These are phyloP conservation scores for Piper betle DNA, from an alignment of 164 flowering plant genomes.

Conservation along the genomic window DNA sequence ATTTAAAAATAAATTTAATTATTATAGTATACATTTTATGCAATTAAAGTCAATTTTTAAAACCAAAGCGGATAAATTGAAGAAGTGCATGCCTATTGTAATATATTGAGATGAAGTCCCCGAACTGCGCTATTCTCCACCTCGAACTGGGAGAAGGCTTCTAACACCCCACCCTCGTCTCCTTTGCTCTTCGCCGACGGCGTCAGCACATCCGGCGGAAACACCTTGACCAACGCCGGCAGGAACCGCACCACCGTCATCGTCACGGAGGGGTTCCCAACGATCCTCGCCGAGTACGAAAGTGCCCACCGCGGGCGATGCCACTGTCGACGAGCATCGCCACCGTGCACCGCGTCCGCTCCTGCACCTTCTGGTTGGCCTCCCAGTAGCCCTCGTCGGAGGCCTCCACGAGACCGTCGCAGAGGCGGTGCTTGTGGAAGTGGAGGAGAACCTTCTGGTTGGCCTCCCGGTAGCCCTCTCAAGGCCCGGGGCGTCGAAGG, in stretches of 20 bases:
- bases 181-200: constrained; percentile 5
- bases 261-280: constrained; percentile 11
- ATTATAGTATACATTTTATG: no score
- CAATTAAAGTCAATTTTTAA: no score
- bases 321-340: constrained; percentile 32
- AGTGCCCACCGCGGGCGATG: constrained; percentile 2
- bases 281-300: constrained; percentile 27
- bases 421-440: constrained; percentile 5
- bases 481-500: constrained; percentile 11
- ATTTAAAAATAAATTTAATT: no score
- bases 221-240: not conserved
- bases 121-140: constrained; percentile 52
- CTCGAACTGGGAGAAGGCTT: constrained; percentile 22
- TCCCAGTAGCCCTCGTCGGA: constrained; percentile 3
- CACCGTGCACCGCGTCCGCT: constrained; percentile 45
- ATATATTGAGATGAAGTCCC: constrained; percentile 44
- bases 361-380: constrained; percentile 23
- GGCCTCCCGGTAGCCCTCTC: no score
- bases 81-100: constrained; percentile 17
- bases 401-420: constrained; percentile 4
- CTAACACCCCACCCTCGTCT: not conserved
- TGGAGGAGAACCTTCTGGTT: constrained; percentile 35
- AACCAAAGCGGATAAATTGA: no score
- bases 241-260: constrained; percentile 19
- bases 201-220: not conserved